phyloP scores from a whole-genome alignment of 371 early-diverging fungal species.

The Mortierella sp. region DNA sequence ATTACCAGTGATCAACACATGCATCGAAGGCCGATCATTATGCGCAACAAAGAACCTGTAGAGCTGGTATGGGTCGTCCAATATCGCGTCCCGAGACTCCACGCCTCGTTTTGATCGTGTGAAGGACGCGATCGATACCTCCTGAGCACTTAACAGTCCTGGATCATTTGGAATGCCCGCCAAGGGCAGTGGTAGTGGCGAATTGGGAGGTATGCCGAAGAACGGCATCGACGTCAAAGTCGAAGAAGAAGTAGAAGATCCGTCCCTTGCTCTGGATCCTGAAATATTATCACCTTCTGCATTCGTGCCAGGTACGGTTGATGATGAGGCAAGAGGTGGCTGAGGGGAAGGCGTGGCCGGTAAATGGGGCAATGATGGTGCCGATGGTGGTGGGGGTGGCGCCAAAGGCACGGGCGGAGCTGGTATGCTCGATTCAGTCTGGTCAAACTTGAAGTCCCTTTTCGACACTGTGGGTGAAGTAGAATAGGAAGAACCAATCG shows the following conservation, averaged over 20 bases:
- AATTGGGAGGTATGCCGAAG: not conserved
- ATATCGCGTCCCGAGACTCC: conserved; percentile 19
- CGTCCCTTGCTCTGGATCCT: too few species aligned
- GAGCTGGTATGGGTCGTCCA: conserved; percentile 46
- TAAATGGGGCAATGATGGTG: not conserved
- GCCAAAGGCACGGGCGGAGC: not conserved
- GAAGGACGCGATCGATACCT: conserved; percentile 31
- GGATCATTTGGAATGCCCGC: conserved; percentile 10
- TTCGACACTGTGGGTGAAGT: not conserved
- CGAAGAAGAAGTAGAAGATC: too few species aligned
- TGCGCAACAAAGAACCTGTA: conserved; percentile 51
- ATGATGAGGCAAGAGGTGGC: not conserved
- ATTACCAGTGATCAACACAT: conserved; percentile 43
- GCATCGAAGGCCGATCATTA: conserved; percentile 45
- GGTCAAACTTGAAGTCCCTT: not conserved
- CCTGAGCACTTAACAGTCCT: conserved; percentile 12
- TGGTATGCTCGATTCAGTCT: not conserved
- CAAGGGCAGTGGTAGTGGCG: conserved; percentile 3
- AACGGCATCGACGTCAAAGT: not conserved
- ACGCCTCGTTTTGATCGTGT: conserved; percentile 21
- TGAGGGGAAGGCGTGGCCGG: not conserved
- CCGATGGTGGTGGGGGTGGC: not conserved
- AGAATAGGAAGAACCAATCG: not conserved
- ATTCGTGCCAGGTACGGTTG: not conserved
- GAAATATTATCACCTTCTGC: too few species aligned